A percentile compares a stretch with the other conserved stretches of the same genome.
phyloP scores from a whole-genome alignment of 257 asterid species.

The Penstemon newberryi region DNA sequence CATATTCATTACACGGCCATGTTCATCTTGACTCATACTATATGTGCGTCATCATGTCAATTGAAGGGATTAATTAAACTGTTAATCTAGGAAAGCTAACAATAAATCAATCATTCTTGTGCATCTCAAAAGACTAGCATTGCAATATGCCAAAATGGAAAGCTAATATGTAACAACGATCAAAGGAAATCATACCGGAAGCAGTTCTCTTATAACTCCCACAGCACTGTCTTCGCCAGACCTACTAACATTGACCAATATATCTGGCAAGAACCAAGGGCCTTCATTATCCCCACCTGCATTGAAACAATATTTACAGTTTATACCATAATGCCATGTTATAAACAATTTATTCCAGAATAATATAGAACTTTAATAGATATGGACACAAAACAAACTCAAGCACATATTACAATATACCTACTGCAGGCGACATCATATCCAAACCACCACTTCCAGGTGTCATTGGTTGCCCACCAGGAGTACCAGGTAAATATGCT shows the following conservation, averaged over 20 bases:
- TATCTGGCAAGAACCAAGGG: constrained; percentile 80
- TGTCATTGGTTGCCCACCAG: constrained; percentile 98
- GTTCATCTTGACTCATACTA: too few relatives aligned
- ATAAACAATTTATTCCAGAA: not conserved
- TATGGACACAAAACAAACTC: not conserved
- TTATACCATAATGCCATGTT: not conserved
- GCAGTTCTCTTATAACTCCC: constrained; percentile 81
- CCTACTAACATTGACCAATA: constrained; percentile 73
- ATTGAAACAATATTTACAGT: constrained; percentile 19
- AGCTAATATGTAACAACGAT: not conserved
- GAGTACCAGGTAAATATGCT: constrained; percentile 94
- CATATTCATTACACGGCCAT: too few relatives aligned
- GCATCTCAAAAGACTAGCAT: not conserved
- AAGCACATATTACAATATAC: constrained; percentile 36
- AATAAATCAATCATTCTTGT: too few relatives aligned
- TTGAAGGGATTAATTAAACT: not conserved
- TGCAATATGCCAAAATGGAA: not conserved
- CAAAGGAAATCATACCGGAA: constrained; percentile 54
- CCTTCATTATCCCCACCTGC: constrained; percentile 86
- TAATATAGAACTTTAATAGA: not conserved
- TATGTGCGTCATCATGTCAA: not conserved
- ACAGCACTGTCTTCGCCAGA: constrained; percentile 59
- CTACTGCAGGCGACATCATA: constrained; percentile 94
- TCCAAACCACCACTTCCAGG: constrained; percentile 96
- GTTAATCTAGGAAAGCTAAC: too few relatives aligned